These are phyloP conservation scores for grape (Vitis vinifera) DNA, from an alignment of 164 flowering plant species.

Conservation along the genomic window DNA sequence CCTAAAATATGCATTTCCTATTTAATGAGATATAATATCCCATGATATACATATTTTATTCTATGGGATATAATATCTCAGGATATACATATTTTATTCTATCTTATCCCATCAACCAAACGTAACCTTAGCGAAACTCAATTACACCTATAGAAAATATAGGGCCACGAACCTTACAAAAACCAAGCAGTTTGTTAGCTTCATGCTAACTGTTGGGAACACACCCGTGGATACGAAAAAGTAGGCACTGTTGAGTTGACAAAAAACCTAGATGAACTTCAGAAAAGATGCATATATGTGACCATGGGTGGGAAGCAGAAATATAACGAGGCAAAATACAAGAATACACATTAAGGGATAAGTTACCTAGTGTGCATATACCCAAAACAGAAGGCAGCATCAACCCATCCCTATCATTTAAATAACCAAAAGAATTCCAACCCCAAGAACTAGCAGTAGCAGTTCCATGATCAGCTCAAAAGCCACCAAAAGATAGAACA, in stretches of 20 bases:
- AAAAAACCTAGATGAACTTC: not conserved
- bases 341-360: not conserved
- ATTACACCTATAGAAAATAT: too few relatives aligned
- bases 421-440: not conserved
- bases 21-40: too few relatives aligned
- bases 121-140: too few relatives aligned
- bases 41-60: too few relatives aligned
- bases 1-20: too few relatives aligned
- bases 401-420: not conserved
- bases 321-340: not conserved
- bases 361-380: not conserved
- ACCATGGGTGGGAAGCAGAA: not conserved
- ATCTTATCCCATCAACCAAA: too few relatives aligned
- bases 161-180: too few relatives aligned
- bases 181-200: too few relatives aligned
- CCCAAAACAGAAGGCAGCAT: not conserved
- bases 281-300: not conserved
- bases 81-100: too few relatives aligned
- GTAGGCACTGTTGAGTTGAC: not conserved
- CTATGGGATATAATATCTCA: too few relatives aligned
- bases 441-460: slow-evolving; percentile 1
- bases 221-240: too few relatives aligned
- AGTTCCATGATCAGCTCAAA: not conserved
- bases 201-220: too few relatives aligned
- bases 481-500: not conserved